These are phyloP conservation scores for Sambucus nigra DNA, from an alignment of 129 eudicot species.

Conservation along the genomic window DNA sequence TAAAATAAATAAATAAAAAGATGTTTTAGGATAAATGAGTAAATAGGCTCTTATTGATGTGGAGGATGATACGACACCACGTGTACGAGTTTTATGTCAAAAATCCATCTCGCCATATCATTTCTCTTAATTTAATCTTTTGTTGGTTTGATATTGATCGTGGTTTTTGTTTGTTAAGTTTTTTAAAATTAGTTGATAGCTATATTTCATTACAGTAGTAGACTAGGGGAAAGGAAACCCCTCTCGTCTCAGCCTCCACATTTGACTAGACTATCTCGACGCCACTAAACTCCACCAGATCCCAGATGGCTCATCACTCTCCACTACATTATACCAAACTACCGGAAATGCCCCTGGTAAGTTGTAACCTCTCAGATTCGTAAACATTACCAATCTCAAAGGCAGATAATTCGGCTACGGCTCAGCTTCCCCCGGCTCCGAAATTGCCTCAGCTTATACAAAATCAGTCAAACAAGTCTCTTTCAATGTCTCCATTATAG, in stretches of 20 bases:
- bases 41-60: no score
- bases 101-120: no score
- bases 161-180: no score
- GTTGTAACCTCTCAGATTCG: slow-evolving; percentile 48
- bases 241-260: slow-evolving; percentile 67
- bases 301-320: slow-evolving; percentile 37
- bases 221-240: no score
- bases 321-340: slow-evolving; percentile 77
- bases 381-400: slow-evolving; percentile 65
- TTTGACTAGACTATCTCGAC: slow-evolving; percentile 65
- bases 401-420: slow-evolving; percentile 69
- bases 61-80: no score
- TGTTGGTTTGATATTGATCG: no score
- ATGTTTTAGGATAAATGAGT: no score
- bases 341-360: slow-evolving; percentile 49
- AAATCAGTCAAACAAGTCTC: slow-evolving; percentile 47
- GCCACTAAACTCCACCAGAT: slow-evolving; percentile 44
- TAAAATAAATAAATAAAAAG: no score
- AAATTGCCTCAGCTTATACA: slow-evolving; percentile 29
- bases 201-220: no score
- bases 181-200: no score
- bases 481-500: slow-evolving; percentile 61
- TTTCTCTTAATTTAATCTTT: no score
- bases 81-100: no score
- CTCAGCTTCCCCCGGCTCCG: slow-evolving; percentile 40